Evolutionary conservation across 2,329 filamentous ascomycete genomes (phyloP), one percentile per base, ranked within the genome.

Genomic region (Acrocalymma vagum): DNA sequence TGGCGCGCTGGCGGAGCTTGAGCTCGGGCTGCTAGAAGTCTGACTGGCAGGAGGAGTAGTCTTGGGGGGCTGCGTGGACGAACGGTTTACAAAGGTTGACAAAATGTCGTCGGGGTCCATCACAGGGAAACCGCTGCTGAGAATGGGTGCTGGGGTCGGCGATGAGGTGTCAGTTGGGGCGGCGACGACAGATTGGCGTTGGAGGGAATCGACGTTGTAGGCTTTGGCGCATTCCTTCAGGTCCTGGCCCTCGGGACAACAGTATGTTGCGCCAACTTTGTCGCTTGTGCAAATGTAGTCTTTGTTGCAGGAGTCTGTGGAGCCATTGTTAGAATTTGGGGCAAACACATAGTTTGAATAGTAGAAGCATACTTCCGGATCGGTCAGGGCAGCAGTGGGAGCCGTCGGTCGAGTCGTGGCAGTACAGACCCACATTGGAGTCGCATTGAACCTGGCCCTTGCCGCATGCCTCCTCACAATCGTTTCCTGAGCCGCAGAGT

Each of bases 221-320:
- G 20, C 9, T 15, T 32, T 27, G 36, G 11, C 11, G 22, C 28
- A 29, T 10, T 22, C 5, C 25, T 36, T 24, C 30, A n/a, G 4
- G 13, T 23, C 6, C 28, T 10, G 14, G 46, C 70, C 73, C 28
- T 83, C 69, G 27, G 81, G 81, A 68, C 83, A 86, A 74, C 83
- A 86, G 72, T 79, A 79, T 22, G 82, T 84, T 41, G 75, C 70
- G 38, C 69, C 65, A 29, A 65, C 56, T 36, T 67, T 63, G 60
- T 84, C 77, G 52, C 77, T 72, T n/a, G 80, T 77, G 72, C 84
- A 86, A 74, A 80, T 86, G 73, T 79, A 86, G 33, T 80, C 81
- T 11, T 69, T 63, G 21, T 82, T 77, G 64, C 83, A 86, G 21
- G 82, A 81, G 67, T 82, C 82, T 84, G 36, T 18, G 16, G 4